Evolutionary conservation across 371 early-diverging fungal species (phyloP), one percentile per base, ranked within the genome.

Genomic region (Syncephalis plumigaleata): DNA sequence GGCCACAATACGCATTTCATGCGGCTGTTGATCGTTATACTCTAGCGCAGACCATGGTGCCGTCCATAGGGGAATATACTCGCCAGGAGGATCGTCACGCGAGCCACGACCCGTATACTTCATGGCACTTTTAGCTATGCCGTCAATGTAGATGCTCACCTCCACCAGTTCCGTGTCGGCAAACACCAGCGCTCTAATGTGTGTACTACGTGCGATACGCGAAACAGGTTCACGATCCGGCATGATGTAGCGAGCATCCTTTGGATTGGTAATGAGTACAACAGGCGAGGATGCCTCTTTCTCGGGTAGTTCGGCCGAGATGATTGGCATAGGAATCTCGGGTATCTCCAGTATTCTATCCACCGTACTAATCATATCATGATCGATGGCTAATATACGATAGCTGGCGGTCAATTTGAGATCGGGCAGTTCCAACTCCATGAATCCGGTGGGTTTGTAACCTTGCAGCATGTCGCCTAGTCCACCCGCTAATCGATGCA

Each of bases 401-500:
- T 80, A 88, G 24, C 73, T 51, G 2, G 74, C 87, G 56, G 90
- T 79, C 40, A 71, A 68, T 61, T 91, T 91, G 69, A 92, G 68
- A 47, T 92, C 93, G 36, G 77, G 84, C 9, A 92, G 60, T 60
- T 91, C 90, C 18, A 91, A 65, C 53, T 89, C 89, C 45, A 87
- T 63, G 46, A 78, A 76, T 47, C 73, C 65, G 3, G 67, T 65
- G 9, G 69, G 67, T 47, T 77, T 64, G 55, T 76, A 77, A 16
- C 73, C 61, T 58, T 81, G 67, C 43, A 83, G 63, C 16, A 67
- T 63, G 45, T 73, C 67, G 44, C 79, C 83, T 11, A 81, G 44
- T 1, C 86, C 82, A 44, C 65, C 69, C 39, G 68, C 65, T 11
- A 92, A 63, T 39, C 76, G 69, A 58, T 92, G 93, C 47, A 92